A percentile compares a stretch with the other conserved stretches of the same genome.
Evolutionary conservation across 169 alveolate species (phyloP).

Genomic region (Cystoisospora suis): DNA sequence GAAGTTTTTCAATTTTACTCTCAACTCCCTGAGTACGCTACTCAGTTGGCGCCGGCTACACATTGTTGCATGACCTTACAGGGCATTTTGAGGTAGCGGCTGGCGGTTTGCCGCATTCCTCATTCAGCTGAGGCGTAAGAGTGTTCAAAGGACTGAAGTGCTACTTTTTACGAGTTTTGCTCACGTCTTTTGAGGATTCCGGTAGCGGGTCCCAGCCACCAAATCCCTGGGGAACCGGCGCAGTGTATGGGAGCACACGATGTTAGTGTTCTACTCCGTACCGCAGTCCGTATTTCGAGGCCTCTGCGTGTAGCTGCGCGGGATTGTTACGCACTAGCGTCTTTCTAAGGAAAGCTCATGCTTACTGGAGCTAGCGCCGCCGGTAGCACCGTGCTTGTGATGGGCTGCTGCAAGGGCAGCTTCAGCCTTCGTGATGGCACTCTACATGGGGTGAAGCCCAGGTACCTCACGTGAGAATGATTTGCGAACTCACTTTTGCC

Average conservation of each 20-base stretch:
- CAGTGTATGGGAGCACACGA: too few species aligned
- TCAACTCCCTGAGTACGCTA: conserved; percentile 15
- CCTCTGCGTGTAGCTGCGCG: too few species aligned
- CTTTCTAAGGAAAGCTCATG: too few species aligned
- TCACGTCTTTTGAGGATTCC: conserved; percentile 5
- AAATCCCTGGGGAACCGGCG: too few species aligned
- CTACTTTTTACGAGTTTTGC: not conserved
- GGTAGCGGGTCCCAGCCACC: too few species aligned
- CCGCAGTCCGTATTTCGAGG: too few species aligned
- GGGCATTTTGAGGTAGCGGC: not conserved
- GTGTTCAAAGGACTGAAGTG: not conserved
- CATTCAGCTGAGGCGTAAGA: not conserved
- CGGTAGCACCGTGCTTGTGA: not conserved
- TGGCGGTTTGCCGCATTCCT: not conserved
- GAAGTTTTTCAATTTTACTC: not conserved
- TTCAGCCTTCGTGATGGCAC: conserved; percentile 5
- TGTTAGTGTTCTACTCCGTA: too few species aligned
- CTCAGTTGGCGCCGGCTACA: too few species aligned
- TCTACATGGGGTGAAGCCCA: not conserved
- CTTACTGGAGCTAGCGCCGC: too few species aligned
- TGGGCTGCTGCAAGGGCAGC: not conserved
- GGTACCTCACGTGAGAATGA: not conserved
- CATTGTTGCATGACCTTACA: too few species aligned
- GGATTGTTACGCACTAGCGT: too few species aligned
- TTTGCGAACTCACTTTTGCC: not conserved